Conservation (phyloP, 2,329 filamentous ascomycete species). For the Talaromyces islandicus region DNA sequence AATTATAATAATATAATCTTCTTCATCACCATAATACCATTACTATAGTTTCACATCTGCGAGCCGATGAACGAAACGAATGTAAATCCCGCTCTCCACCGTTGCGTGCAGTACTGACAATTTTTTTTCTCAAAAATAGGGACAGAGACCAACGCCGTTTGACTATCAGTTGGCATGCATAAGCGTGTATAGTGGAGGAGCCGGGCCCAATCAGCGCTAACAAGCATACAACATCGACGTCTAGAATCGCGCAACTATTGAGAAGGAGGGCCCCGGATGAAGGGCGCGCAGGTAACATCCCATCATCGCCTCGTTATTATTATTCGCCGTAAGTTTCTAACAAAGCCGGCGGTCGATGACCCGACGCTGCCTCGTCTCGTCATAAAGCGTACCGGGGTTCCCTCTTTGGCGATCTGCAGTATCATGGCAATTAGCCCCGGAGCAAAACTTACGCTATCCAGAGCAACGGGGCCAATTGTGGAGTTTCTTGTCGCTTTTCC, state of each 20-base stretch:
- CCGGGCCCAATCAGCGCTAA: not conserved
- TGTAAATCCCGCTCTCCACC: not conserved
- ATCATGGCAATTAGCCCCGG: not conserved
- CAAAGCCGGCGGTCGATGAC: not conserved
- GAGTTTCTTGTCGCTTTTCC: not conserved
- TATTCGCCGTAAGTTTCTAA: no score
- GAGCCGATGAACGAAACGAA: not conserved
- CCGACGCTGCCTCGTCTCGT: not conserved
- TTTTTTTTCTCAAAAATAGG: conserved; percentile 10
- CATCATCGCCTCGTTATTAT: not conserved
- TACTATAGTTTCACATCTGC: not conserved
- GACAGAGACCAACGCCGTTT: conserved; percentile 8
- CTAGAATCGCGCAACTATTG: not conserved
- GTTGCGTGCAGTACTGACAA: not conserved
- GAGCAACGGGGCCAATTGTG: not conserved
- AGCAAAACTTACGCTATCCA: not conserved
- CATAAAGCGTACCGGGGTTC: not conserved
- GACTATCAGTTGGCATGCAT: conserved; percentile 12
- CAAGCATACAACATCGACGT: not conserved
- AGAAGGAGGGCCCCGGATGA: not conserved
- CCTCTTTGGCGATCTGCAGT: not conserved
- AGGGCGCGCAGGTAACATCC: not conserved
- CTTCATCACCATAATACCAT: no score
- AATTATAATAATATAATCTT: not conserved
- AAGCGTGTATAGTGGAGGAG: conserved; percentile 8